Evolutionary conservation across 2,329 filamentous ascomycete genomes (phyloP).

Genomic region (Dactylellina drechsleri): DNA sequence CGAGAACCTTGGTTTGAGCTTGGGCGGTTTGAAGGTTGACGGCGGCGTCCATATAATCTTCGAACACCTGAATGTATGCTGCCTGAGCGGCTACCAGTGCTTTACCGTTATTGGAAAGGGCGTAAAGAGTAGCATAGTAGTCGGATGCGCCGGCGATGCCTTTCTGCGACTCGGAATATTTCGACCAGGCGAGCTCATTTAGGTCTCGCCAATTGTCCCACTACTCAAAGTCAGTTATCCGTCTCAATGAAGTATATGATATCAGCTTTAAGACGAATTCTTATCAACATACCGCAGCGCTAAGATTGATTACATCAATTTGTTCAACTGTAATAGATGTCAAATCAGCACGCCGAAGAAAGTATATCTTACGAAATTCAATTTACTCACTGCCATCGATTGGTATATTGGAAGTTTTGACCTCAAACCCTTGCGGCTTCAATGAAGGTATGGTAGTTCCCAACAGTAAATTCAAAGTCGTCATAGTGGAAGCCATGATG

Average conservation of each 20-base stretch:
- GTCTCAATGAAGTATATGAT: too few species aligned
- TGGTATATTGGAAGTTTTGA: slow-evolving; percentile 27
- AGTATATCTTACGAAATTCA: neutral
- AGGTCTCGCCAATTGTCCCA: slow-evolving; percentile 51
- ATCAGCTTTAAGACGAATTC: neutral
- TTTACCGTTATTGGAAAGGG: slow-evolving; percentile 46
- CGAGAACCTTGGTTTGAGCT: slow-evolving; percentile 35
- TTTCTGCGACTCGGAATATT: slow-evolving; percentile 33
- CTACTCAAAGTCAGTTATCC: neutral
- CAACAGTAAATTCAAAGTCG: slow-evolving; percentile 27
- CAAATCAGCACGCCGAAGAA: neutral
- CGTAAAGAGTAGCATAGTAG: slow-evolving; percentile 41
- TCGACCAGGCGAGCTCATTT: slow-evolving; percentile 43
- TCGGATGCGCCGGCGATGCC: slow-evolving; percentile 42
- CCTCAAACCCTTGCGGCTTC: slow-evolving; percentile 37
- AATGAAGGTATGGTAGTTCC: slow-evolving; percentile 28
- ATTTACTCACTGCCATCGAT: slow-evolving; percentile 27
- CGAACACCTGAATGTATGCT: slow-evolving; percentile 45
- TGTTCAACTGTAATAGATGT: slow-evolving; percentile 22
- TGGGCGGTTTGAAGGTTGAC: slow-evolving; percentile 44
- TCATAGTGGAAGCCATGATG: slow-evolving; percentile 33
- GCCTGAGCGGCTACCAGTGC: slow-evolving; percentile 43
- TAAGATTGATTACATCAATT: slow-evolving; percentile 41
- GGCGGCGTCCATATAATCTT: slow-evolving; percentile 50
- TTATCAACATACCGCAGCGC: slow-evolving; percentile 23